These are phyloP conservation scores for Ceratobasidium sp. DNA, from an alignment of 1,284 basidiomycete genomes.

Conservation along the genomic window DNA sequence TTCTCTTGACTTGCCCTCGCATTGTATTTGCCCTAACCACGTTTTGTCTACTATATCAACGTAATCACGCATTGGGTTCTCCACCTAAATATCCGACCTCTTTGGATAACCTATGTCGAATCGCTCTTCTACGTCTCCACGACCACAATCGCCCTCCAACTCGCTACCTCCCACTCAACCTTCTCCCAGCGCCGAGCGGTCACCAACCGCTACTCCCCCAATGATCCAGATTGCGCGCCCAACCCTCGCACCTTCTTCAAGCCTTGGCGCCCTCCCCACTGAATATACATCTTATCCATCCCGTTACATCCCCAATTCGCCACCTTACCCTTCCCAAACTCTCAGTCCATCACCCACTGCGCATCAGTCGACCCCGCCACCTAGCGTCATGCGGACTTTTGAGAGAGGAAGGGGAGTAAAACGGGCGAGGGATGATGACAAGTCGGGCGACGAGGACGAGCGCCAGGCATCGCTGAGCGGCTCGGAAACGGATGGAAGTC, in stretches of 20 bases:
- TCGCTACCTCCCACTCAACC: conserved; percentile 9
- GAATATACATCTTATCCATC: conserved; percentile 1
- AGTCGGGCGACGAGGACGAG: conserved; percentile 25
- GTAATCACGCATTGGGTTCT: conserved; percentile 20
- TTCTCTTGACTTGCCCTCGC: conserved; percentile 17
- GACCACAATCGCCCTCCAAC: conserved; percentile 6
- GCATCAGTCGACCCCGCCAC: conserved; percentile 33
- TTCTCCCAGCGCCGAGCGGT: neutral
- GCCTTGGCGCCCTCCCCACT: neutral
- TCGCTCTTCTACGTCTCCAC: conserved; percentile 37
- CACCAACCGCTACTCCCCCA: conserved; percentile 2
- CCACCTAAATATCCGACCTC: conserved; percentile 27
- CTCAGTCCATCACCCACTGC: neutral
- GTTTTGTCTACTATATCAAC: conserved; percentile 37
- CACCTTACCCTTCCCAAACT: conserved; percentile 1
- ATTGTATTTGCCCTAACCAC: conserved; percentile 43
- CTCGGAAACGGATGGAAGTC: conserved; percentile 22
- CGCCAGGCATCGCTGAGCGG: conserved; percentile 29
- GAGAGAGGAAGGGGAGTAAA: conserved; percentile 22
- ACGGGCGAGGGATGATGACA: conserved; percentile 22
- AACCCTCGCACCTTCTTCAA: conserved; percentile 11
- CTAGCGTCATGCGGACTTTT: conserved; percentile 32
- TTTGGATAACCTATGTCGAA: conserved; percentile 39
- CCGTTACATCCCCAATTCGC: conserved; percentile 12
- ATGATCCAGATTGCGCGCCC: conserved; percentile 41